A percentile compares a stretch with the other conserved stretches of the same genome.
phyloP scores from a whole-genome alignment of 2,329 filamentous ascomycete species.

The Calonectria fujianensis region DNA sequence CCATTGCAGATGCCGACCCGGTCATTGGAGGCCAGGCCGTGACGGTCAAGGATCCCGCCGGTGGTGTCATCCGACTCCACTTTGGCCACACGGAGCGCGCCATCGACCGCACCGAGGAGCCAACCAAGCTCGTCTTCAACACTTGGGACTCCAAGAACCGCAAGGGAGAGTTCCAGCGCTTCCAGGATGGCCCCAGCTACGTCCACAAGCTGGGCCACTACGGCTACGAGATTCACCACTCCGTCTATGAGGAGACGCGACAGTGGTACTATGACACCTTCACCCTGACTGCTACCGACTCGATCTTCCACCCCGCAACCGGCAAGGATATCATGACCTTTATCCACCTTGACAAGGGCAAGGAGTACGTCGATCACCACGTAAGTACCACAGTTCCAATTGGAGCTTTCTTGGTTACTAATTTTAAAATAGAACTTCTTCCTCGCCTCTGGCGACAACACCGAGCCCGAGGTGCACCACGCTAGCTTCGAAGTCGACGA shows the following conservation, averaged over 20 bases:
- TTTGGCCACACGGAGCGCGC: slow-evolving; percentile 16
- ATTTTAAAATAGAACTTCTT: neutral
- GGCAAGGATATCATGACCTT: slow-evolving; percentile 19
- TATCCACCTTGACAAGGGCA: slow-evolving; percentile 14
- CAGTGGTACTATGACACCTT: slow-evolving; percentile 54
- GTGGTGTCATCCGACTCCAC: neutral
- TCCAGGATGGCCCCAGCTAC: slow-evolving; percentile 7
- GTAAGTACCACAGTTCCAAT: neutral
- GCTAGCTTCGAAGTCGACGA: slow-evolving; percentile 70
- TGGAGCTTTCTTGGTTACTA: neutral
- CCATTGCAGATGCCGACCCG: neutral
- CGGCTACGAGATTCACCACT: slow-evolving; percentile 47
- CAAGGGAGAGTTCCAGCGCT: slow-evolving; percentile 5
- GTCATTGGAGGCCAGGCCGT: slow-evolving; percentile 19
- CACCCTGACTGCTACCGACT: slow-evolving; percentile 63
- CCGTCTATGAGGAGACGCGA: slow-evolving; percentile 41
- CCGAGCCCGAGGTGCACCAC: slow-evolving; percentile 33
- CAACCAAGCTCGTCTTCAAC: slow-evolving; percentile 19
- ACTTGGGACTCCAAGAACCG: slow-evolving; percentile 7
- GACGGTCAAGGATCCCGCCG: slow-evolving; percentile 11
- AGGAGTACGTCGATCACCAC: slow-evolving; percentile 7
- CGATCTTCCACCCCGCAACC: slow-evolving; percentile 39
- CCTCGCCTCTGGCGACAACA: neutral
- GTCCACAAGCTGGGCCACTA: slow-evolving; percentile 39
- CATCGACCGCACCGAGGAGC: slow-evolving; percentile 5